These are phyloP conservation scores for Colletotrichum tanaceti DNA, from an alignment of 2,329 filamentous ascomycete genomes.

Conservation along the genomic window DNA sequence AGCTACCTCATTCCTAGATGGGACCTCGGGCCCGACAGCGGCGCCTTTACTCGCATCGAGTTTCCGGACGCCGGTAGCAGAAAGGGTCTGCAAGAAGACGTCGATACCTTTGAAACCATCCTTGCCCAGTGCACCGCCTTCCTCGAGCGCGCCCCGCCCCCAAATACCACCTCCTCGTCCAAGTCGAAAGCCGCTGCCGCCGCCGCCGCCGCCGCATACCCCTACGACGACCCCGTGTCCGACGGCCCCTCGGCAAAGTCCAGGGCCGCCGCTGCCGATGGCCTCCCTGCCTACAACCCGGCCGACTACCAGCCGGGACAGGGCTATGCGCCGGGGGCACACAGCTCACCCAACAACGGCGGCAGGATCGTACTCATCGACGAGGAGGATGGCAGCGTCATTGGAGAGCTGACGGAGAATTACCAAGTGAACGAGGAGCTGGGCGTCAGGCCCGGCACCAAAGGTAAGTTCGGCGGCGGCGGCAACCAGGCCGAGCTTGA, in stretches of 20 bases:
- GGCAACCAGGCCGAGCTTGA: conserved; percentile 36
- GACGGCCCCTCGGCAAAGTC: conserved; percentile 44
- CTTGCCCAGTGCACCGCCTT: conserved; percentile 98
- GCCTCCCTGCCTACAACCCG: conserved; percentile 79
- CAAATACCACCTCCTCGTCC: conserved; percentile 50
- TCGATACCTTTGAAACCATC: conserved; percentile 97
- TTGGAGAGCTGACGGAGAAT: conserved; percentile 88
- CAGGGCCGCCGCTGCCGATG: conserved; percentile 52
- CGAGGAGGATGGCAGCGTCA: conserved; percentile 94
- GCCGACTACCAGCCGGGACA: conserved; percentile 82
- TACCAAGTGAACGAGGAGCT: conserved; percentile 84
- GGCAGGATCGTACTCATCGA: conserved; percentile 93
- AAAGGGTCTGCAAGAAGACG: conserved; percentile 84
- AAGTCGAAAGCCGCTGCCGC: conserved; percentile 17
- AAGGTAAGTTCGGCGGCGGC: conserved; percentile 84
- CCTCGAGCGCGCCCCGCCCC: conserved; percentile 82
- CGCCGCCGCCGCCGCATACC: conserved; percentile 13
- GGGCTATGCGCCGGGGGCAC: conserved; percentile 75
- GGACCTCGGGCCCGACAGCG: conserved; percentile 89
- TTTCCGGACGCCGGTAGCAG: conserved; percentile 82
- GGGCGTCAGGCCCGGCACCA: conserved; percentile 84
- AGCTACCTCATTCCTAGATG: conserved; percentile 96
- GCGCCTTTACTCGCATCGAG: conserved; percentile 92
- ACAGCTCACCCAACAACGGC: conserved; percentile 63
- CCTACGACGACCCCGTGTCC: conserved; percentile 39